Evolutionary conservation across 177 flowering plant species (phyloP), one percentile per base, ranked within the genome.

Genomic region (Telopea speciosissima): DNA sequence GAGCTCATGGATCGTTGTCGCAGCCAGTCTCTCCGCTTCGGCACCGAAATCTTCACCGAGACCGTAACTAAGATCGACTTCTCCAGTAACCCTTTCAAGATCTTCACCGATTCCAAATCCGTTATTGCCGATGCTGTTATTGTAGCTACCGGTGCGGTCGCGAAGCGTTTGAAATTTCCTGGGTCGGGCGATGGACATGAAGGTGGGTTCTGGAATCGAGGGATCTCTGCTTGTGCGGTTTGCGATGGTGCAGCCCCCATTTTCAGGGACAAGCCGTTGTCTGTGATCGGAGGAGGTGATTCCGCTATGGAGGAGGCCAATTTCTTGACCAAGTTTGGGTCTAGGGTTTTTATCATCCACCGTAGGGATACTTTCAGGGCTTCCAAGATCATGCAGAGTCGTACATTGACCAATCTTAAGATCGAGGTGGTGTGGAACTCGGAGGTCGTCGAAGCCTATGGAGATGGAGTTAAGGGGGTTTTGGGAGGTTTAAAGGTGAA

Each of bases 301-400:
- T 88, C 95, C 0, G 95, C 95, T 1, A 90, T 88, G 92, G 95
- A 90, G 63, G 92, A 90, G 56, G 92, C 95, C 8, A 88, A 62
- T 8, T 88, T 81, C 68, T 74, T 90, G 33, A 88, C 92, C 21
- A 90, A 88, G 71, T 90, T 81, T 65, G 95, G 87, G 0, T 87
- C 89, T 2, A 83, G 81, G 72, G 95, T 90, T 5, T 81, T 83
- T 33, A 82, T 90, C 13, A 81, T 90, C 45, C 92, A 88, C 42
- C 24, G 95, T 33, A 83, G 95, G 77, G 87, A 82, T 62, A 31
- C 68, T 0, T 88, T 90, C 65, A 81, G 92, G 82, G 92, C 92
- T 8, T 90, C 95, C 1, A 88, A 88, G 84, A 85, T 88, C 17
- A 88, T 90, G 95, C 95, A 88, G 76, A 65, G 67, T 22, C 74